Evolutionary conservation across 2,329 filamentous ascomycete genomes (phyloP).

Genomic region (Coniochaeta pulveracea): DNA sequence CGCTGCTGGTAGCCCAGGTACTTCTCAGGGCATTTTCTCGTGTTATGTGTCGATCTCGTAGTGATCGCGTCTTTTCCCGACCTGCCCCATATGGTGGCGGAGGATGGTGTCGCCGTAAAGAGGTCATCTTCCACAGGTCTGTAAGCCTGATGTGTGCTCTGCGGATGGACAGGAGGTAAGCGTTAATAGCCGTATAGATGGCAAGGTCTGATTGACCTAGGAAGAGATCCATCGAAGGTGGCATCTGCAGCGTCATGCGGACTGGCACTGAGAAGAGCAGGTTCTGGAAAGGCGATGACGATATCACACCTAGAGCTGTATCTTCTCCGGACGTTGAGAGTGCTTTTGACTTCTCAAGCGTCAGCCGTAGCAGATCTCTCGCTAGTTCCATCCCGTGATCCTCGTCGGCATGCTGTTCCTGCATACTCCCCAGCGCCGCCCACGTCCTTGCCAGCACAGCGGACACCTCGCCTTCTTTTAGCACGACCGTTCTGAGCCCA

Average conservation of each 20-base stretch:
- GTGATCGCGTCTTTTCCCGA: constrained; percentile 44
- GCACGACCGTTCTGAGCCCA: constrained; percentile 48
- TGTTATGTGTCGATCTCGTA: constrained; percentile 51
- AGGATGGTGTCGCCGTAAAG: constrained; percentile 66
- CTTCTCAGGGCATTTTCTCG: constrained; percentile 62
- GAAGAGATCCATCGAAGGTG: constrained; percentile 78
- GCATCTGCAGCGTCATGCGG: constrained; percentile 58
- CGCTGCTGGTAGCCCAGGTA: constrained; percentile 82
- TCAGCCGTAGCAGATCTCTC: constrained; percentile 62
- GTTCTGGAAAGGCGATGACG: constrained; percentile 58
- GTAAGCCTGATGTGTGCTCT: constrained; percentile 77
- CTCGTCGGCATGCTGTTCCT: constrained; percentile 60
- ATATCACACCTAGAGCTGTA: constrained; percentile 21
- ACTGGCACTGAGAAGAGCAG: constrained; percentile 72
- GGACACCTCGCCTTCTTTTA: constrained; percentile 81
- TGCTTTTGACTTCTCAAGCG: constrained; percentile 41
- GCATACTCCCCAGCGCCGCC: constrained; percentile 66
- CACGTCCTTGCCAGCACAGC: constrained; percentile 68
- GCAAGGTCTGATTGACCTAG: constrained; percentile 65
- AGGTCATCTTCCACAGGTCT: constrained; percentile 76
- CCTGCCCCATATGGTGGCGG: constrained; percentile 54
- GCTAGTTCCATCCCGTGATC: constrained; percentile 77
- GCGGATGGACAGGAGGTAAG: constrained; percentile 77
- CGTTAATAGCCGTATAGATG: constrained; percentile 73
- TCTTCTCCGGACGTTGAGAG: constrained; percentile 8